Conservation (phyloP, 371 early-diverging fungal genomes). For the Actinomucor elegans region DNA sequence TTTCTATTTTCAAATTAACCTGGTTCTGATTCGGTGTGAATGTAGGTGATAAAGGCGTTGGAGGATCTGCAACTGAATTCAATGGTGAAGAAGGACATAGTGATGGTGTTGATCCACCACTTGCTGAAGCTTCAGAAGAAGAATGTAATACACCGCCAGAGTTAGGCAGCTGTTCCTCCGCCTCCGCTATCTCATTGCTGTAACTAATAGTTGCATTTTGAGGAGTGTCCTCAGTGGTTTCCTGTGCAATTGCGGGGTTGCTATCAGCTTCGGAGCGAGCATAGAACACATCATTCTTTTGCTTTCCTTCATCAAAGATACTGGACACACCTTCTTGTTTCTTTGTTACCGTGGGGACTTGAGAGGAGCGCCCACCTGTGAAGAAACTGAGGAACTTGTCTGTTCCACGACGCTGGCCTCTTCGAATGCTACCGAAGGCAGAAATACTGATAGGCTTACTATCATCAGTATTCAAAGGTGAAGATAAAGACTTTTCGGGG, state of each 20-base stretch:
- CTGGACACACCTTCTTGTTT: not conserved
- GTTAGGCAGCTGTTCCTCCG: too few species aligned
- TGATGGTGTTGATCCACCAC: constrained; percentile 11
- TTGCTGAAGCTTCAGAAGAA: constrained; percentile 7
- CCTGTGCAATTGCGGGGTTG: not conserved
- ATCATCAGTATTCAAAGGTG: not conserved
- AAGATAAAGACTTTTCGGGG: constrained; percentile 13
- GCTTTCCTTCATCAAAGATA: not conserved
- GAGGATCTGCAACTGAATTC: not conserved
- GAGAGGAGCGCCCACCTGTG: constrained; percentile 1
- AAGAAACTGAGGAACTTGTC: constrained; percentile 24
- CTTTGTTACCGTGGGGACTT: not conserved
- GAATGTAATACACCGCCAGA: not conserved
- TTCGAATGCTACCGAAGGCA: constrained; percentile 8
- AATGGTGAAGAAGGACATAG: not conserved
- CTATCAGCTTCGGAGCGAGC: too few species aligned
- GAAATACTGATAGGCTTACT: not conserved
- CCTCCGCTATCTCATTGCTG: not conserved
- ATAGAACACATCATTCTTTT: too few species aligned
- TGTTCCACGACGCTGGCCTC: constrained; percentile 13
- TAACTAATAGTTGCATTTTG: not conserved
- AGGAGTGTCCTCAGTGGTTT: not conserved
- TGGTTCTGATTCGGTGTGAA: too few species aligned
- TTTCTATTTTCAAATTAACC: too few species aligned
- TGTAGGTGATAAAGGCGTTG: constrained; percentile 2